Evolutionary conservation across 306 rosid species (phyloP).

Genomic region (Malus orientalis): DNA sequence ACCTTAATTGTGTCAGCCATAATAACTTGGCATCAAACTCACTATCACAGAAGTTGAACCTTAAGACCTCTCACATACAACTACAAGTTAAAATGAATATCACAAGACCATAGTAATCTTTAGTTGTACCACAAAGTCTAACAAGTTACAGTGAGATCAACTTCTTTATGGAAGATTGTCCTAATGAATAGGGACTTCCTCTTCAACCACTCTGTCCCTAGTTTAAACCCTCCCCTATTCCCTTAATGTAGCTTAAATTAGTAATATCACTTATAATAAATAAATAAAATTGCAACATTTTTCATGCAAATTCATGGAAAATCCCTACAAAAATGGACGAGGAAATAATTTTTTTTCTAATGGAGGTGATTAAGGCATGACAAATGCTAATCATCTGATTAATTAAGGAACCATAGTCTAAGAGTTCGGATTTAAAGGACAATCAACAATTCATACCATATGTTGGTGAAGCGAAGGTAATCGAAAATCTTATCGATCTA

Average conservation of each 20-base stretch:
- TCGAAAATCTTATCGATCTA: no score
- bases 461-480: not conserved
- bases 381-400: not conserved
- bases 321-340: not conserved
- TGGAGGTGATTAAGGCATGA: not conserved
- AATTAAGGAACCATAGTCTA: not conserved
- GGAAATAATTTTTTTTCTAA: not conserved
- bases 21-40: not conserved
- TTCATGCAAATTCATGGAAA: not conserved
- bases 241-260: not conserved
- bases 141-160: not conserved
- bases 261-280: not conserved
- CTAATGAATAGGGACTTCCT: not conserved
- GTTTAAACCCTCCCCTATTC: not conserved
- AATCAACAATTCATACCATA: not conserved
- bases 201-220: not conserved
- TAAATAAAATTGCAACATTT: not conserved
- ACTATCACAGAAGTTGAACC: not conserved
- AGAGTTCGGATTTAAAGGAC: not conserved
- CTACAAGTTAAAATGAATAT: no score
- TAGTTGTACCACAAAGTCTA: not conserved
- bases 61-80: not conserved
- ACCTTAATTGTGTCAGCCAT: not conserved
- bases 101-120: not conserved
- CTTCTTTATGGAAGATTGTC: not conserved